Evolutionary conservation across 352 stramenopile species (phyloP).

Genomic region (Globisporangium polare): DNA sequence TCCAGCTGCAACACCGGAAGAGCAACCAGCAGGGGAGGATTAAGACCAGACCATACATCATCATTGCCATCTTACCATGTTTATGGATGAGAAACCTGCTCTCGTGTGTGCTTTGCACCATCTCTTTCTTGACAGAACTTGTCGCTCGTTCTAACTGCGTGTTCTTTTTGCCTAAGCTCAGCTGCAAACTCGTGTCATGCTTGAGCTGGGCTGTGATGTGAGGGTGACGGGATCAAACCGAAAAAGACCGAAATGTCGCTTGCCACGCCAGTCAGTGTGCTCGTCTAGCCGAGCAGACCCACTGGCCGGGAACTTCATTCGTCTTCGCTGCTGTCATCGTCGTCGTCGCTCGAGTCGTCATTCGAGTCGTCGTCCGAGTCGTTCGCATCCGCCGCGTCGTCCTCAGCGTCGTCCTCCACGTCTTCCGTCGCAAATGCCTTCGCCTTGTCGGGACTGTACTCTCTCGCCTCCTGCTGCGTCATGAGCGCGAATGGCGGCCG

Average conservation of each 20-base stretch:
- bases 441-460: slow-evolving; percentile 50
- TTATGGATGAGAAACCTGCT: not conserved
- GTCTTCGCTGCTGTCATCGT: slow-evolving; percentile 19
- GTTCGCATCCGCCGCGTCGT: slow-evolving; percentile 21
- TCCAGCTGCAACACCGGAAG: not conserved
- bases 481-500: slow-evolving; percentile 81
- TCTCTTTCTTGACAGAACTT: no score
- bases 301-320: slow-evolving; percentile 15
- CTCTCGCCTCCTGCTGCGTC: slow-evolving; percentile 63
- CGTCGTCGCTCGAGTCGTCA: slow-evolving; percentile 49
- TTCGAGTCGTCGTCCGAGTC: slow-evolving; percentile 32
- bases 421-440: slow-evolving; percentile 1
- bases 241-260: not conserved
- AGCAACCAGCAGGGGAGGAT: not conserved
- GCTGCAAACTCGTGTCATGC: not conserved
- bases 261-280: slow-evolving; percentile 9
- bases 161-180: not conserved
- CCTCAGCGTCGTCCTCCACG: slow-evolving; percentile 18
- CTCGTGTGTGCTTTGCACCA: not conserved
- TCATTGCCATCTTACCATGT: not conserved
- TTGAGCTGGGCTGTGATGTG: not conserved
- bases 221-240: not conserved
- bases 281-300: slow-evolving; percentile 10
- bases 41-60: not conserved
- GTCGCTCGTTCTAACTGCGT: not conserved